These are phyloP conservation scores for Camelina hispida DNA, from an alignment of 345 rosid species.

Conservation along the genomic window DNA sequence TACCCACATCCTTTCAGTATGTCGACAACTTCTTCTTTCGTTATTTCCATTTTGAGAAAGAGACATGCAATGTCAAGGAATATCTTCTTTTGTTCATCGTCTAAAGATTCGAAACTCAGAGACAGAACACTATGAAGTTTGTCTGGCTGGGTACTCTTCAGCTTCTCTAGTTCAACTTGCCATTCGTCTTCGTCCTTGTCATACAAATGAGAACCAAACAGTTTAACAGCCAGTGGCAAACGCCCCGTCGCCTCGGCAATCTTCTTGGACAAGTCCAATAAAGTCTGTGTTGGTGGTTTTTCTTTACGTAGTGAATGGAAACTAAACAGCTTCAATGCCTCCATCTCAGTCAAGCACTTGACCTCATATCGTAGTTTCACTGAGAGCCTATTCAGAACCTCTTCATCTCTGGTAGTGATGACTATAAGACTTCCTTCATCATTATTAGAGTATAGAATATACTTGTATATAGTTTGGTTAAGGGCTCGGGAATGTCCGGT, in stretches of 20 bases:
- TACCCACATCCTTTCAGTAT: constrained; percentile 68
- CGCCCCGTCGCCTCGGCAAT: constrained; percentile 53
- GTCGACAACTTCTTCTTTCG: constrained; percentile 53
- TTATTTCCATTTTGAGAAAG: constrained; percentile 52
- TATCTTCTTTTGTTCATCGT: constrained; percentile 49
- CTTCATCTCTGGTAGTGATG: constrained; percentile 62
- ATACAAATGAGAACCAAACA: constrained; percentile 64
- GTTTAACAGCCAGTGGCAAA: constrained; percentile 76
- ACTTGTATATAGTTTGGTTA: no score
- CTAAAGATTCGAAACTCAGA: constrained; percentile 64
- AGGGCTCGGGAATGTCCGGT: no score
- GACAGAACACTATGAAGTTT: constrained; percentile 53
- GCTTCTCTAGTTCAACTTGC: constrained; percentile 56
- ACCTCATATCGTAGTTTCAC: constrained; percentile 56
- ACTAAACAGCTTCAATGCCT: constrained; percentile 60
- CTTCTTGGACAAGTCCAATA: constrained; percentile 44
- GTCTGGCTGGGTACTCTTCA: constrained; percentile 39
- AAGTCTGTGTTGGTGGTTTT: constrained; percentile 45
- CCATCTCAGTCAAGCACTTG: constrained; percentile 40
- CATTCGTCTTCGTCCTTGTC: constrained; percentile 57
- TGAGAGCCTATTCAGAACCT: constrained; percentile 38
- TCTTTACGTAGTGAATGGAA: constrained; percentile 63
- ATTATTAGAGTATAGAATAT: no score
- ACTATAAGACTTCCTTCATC: constrained; percentile 58
- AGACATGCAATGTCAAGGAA: constrained; percentile 81